Base-by-base conservation (phyloP, 306 rosid species). In the Canavalia gladiata region DNA sequence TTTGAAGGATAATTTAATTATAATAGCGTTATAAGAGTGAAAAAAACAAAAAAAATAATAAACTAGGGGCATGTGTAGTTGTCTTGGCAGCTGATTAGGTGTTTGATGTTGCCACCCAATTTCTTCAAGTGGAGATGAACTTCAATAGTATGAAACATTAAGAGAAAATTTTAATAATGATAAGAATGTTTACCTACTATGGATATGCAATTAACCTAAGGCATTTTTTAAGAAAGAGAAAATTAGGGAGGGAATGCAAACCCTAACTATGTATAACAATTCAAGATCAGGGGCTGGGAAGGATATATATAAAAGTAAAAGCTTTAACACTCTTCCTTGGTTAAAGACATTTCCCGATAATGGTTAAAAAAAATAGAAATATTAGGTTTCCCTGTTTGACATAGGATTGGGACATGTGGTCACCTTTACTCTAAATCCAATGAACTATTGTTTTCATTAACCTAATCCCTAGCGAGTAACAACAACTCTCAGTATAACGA, bases 361-460 rank as follows among this genome's bases (percentile, higher is more conserved):
- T 37, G 72, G 37, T 12, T 46, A 39, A 59, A 28, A 33, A 10
- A 0, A 46, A 68, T 49, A 68, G 18, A 4, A 67, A 43, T 8
- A 74, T 71, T 30, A n/a, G 13, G 37, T 59, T 77, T 62, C 57
- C 45, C 56, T 59, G 37, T 46, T 30, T 58, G 84, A 67, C 64
- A 71, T 76, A 8, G 60, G 81, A 81, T 70, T 74, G 60, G 76
- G 83, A 84, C 75, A 80, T 69, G 68, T 77, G 84, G 51, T 73
- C 33, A 42, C 69, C 89, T 84, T 77, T 70, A 87, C 89, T 86
- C 84, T 42, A 64, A 87, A 87, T 76, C 86, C 59, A 85, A 82
- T 78, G 68, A 77, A 76, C 92, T 29, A 77, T 67, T 88, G 89
- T 77, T 88, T 87, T 91, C 92, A 77, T 76, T 75, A 82, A 89